Evolutionary conservation across 2,329 filamentous ascomycete genomes (phyloP).

Genomic region (Pseudocercospora musae): DNA sequence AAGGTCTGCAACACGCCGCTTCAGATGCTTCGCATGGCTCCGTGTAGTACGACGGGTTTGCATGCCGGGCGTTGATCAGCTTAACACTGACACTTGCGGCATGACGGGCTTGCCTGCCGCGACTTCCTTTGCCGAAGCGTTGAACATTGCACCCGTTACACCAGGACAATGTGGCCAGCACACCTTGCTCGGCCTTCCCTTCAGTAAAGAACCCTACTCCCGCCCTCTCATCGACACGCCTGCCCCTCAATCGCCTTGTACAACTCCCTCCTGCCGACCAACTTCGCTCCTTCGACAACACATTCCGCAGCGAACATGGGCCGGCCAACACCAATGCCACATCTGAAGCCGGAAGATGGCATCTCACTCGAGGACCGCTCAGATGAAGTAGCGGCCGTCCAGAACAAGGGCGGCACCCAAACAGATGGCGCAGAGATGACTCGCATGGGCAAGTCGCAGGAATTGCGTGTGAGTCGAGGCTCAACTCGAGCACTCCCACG

Average conservation of each 20-base stretch:
- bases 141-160: background rate
- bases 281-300: conserved; percentile 2
- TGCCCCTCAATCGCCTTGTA: conserved; percentile 11
- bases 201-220: conserved; percentile 4
- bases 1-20: conserved; percentile 4
- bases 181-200: conserved; percentile 12
- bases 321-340: conserved; percentile 13
- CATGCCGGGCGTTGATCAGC: conserved; percentile 9
- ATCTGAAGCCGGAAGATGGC: conserved; percentile 24
- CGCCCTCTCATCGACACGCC: conserved; percentile 1
- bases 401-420: conserved; percentile 31
- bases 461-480: conserved; percentile 40
- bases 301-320: conserved; percentile 13
- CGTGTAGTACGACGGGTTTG: conserved; percentile 5
- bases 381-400: conserved; percentile 21
- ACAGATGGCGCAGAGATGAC: conserved; percentile 46
- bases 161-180: conserved; percentile 11
- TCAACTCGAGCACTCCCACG: background rate
- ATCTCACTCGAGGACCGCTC: conserved; percentile 26
- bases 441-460: conserved; percentile 51
- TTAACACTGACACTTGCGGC: conserved; percentile 13
- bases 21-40: background rate
- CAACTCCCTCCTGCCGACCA: conserved; percentile 6
- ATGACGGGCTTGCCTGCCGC: conserved; percentile 6
- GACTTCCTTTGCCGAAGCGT: background rate